These are phyloP conservation scores for Cyclocybe cylindracea DNA, from an alignment of 768 basidiomycete genomes.

Conservation along the genomic window DNA sequence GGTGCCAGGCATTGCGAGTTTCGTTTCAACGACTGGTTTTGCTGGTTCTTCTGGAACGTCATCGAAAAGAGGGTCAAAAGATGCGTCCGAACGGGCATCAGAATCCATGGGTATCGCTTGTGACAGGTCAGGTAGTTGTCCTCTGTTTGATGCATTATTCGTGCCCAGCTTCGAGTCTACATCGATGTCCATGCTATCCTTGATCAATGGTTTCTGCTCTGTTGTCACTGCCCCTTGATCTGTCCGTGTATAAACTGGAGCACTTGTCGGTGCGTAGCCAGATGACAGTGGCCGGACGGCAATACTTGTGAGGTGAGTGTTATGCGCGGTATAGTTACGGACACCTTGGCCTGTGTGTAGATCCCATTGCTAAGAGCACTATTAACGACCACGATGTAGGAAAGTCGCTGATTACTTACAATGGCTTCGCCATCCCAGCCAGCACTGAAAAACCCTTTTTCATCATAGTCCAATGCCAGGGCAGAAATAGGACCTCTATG, in stretches of 20 bases:
- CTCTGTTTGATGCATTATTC: background rate
- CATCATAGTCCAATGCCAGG: conserved; percentile 77
- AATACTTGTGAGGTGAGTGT: conserved; percentile 81
- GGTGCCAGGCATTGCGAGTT: conserved; percentile 21
- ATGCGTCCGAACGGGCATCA: conserved; percentile 76
- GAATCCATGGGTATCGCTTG: conserved; percentile 31
- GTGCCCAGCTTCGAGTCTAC: background rate
- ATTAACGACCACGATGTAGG: conserved; percentile 4
- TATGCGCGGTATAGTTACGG: conserved; percentile 78
- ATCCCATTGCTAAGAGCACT: conserved; percentile 88
- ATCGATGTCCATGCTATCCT: conserved; percentile 15
- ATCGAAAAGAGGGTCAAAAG: conserved; percentile 89
- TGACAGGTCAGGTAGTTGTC: conserved; percentile 12
- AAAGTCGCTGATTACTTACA: conserved; percentile 45
- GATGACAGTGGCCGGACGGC: conserved; percentile 68
- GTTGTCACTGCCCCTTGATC: conserved; percentile 8
- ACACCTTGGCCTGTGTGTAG: conserved; percentile 84
- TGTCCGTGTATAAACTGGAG: conserved; percentile 16
- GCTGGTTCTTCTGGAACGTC: conserved; percentile 44
- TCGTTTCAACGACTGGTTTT: conserved; percentile 16
- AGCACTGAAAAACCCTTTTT: conserved; percentile 86
- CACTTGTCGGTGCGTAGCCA: conserved; percentile 29
- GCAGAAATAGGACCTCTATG: conserved; percentile 85
- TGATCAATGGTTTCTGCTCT: background rate
- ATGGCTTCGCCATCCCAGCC: conserved; percentile 93